Percentiles rank a stretch among this genome's conserved stretches.
phyloP scores from a whole-genome alignment of 768 basidiomycete genomes.

The Auriscalpium orientale region DNA sequence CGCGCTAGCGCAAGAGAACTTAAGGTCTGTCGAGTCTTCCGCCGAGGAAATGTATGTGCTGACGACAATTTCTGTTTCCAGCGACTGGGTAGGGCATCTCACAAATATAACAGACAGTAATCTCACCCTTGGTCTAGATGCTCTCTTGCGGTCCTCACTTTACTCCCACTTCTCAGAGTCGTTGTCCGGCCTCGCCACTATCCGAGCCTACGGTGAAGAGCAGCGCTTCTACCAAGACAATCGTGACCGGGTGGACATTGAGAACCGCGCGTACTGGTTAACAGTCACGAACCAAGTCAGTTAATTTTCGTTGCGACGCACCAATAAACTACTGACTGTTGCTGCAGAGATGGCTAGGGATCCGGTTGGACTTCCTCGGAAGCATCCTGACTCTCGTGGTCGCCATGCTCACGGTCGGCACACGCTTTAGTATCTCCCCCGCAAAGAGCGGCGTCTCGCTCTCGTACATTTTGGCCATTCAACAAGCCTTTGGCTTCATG shows the following conservation, averaged over 20 bases:
- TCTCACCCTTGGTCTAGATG: constrained; percentile 39
- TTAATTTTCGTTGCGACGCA: no score
- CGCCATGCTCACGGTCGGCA: constrained; percentile 68
- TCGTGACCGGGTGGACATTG: constrained; percentile 64
- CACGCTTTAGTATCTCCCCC: constrained; percentile 68
- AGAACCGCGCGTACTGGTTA: constrained; percentile 49
- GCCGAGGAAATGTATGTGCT: no score
- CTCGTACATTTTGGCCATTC: constrained; percentile 73
- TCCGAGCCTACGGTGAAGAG: constrained; percentile 79
- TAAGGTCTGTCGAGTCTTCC: constrained; percentile 29
- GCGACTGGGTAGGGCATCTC: constrained; percentile 42
- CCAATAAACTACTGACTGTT: no score
- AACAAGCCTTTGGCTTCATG: constrained; percentile 64
- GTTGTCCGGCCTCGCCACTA: constrained; percentile 77
- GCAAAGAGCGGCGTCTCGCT: constrained; percentile 71
- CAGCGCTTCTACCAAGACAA: constrained; percentile 75
- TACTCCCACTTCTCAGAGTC: constrained; percentile 94
- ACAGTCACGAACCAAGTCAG: no score
- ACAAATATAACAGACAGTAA: neutral
- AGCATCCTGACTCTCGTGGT: constrained; percentile 66
- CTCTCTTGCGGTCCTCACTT: constrained; percentile 73
- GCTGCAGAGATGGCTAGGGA: constrained; percentile 76
- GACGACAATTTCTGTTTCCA: no score
- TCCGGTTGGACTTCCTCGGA: constrained; percentile 83
- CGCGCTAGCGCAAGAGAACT: constrained; percentile 80